Evolutionary conservation across 2,329 filamentous ascomycete genomes (phyloP).

Genomic region (Hypoxylon sp.): DNA sequence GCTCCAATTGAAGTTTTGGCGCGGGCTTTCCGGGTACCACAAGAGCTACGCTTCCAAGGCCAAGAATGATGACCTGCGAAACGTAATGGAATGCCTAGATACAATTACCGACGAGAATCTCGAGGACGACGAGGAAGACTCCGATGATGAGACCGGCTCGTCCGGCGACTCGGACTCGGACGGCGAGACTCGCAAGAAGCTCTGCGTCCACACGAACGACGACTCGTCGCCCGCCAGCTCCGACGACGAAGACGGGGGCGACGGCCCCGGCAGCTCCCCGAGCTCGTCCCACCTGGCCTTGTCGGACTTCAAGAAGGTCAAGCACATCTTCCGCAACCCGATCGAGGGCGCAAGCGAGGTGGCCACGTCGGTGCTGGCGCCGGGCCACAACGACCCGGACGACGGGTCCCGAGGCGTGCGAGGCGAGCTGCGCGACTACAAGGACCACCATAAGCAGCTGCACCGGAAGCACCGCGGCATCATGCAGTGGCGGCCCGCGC

Average conservation of each 20-base stretch:
- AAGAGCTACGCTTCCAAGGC: slow-evolving; percentile 62
- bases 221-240: slow-evolving; percentile 48
- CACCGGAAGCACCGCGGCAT: slow-evolving; percentile 75
- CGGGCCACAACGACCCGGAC: slow-evolving; percentile 55
- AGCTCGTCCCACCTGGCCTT: slow-evolving; percentile 43
- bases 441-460: slow-evolving; percentile 67
- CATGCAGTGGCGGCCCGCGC: slow-evolving; percentile 77
- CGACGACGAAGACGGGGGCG: slow-evolving; percentile 52
- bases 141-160: slow-evolving; percentile 39
- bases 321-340: slow-evolving; percentile 52
- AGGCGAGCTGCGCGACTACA: slow-evolving; percentile 70
- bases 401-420: slow-evolving; percentile 60
- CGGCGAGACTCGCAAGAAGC: slow-evolving; percentile 47
- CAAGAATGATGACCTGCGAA: slow-evolving; percentile 64
- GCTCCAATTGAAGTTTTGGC: slow-evolving; percentile 69
- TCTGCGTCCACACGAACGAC: slow-evolving; percentile 51
- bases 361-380: slow-evolving; percentile 49
- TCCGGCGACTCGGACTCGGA: slow-evolving; percentile 51
- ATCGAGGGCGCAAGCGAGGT: slow-evolving; percentile 47
- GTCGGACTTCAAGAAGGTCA: slow-evolving; percentile 51
- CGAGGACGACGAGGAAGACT: slow-evolving; percentile 44
- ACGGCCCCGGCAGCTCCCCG: slow-evolving; percentile 19
- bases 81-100: slow-evolving; percentile 74
- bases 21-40: slow-evolving; percentile 70
- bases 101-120: slow-evolving; percentile 68